Evolutionary conservation across 2,329 filamentous ascomycete species (phyloP).

Genomic region (Tolypocladium amazonense): DNA sequence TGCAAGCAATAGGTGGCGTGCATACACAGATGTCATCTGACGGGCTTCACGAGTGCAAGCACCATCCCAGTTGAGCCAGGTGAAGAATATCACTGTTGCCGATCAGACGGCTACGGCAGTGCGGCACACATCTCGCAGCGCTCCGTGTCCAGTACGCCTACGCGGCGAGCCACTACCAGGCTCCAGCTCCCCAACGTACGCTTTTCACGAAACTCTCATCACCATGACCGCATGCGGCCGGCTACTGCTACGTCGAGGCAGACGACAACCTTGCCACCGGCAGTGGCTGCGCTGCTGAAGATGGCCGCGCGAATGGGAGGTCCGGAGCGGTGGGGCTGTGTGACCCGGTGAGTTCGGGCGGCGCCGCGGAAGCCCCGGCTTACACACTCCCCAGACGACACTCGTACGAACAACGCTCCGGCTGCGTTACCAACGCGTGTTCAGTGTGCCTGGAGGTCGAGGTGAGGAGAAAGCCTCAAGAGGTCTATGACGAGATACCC

Average conservation of each 20-base stretch:
- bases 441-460: not conserved
- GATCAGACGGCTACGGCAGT: not conserved
- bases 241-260: not conserved
- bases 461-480: not conserved
- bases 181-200: not conserved
- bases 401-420: not conserved
- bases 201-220: not conserved
- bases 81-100: not conserved
- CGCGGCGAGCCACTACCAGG: not conserved
- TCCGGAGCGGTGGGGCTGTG: not conserved
- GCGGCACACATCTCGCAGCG: not conserved
- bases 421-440: not conserved
- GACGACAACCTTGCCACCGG: not conserved
- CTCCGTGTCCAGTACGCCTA: not conserved
- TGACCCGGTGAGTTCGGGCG: not conserved
- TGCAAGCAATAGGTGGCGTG: not conserved
- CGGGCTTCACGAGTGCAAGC: not conserved
- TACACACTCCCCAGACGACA: not conserved
- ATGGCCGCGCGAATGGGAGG: not conserved
- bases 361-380: not conserved
- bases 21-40: not conserved
- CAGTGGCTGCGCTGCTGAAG: not conserved
- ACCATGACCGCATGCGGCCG: not conserved
- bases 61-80: not conserved
- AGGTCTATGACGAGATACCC: not conserved